A percentile compares a stretch with the other conserved stretches of the same genome.
Conservation (phyloP, 2,329 filamentous ascomycete species). For the Periconia sp. region DNA sequence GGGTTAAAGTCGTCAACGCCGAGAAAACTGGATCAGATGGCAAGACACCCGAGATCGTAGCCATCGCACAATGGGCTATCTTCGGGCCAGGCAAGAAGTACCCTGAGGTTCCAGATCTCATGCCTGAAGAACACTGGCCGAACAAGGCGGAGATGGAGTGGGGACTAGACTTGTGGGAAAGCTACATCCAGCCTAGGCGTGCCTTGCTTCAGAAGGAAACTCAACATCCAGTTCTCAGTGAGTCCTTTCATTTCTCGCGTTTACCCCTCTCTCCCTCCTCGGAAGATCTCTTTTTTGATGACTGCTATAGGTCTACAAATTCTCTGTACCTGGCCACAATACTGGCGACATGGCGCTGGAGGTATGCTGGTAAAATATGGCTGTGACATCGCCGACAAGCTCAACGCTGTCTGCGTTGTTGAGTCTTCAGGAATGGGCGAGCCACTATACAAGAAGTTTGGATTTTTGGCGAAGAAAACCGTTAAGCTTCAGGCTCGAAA, state of each 20-base stretch:
- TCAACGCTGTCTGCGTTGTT: constrained; percentile 5
- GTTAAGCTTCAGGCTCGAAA: no score
- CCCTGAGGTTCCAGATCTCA: constrained; percentile 2
- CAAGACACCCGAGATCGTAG: constrained; percentile 6
- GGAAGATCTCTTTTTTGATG: not conserved
- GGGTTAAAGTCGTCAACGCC: constrained; percentile 4
- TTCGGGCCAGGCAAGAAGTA: constrained; percentile 3
- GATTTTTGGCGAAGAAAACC: no score
- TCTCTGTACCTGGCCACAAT: constrained; percentile 2
- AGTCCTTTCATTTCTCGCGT: not conserved
- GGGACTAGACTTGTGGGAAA: constrained; percentile 1
- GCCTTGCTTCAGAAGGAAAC: not conserved
- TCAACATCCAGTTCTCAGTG: constrained; percentile 2
- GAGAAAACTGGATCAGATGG: constrained; percentile 2
- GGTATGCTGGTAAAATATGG: constrained; percentile 1
- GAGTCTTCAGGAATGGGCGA: constrained; percentile 4
- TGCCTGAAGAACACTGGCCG: not conserved
- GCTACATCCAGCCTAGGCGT: constrained; percentile 2
- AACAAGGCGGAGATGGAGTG: constrained; percentile 3
- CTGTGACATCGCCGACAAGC: not conserved
- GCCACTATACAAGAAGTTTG: constrained; percentile 3
- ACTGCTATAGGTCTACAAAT: constrained; percentile 1
- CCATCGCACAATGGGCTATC: constrained; percentile 4
- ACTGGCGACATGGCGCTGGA: not conserved
- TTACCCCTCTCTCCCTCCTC: not conserved